Conservation (phyloP, 257 asterid species). For the Nicotiana paniculata region DNA sequence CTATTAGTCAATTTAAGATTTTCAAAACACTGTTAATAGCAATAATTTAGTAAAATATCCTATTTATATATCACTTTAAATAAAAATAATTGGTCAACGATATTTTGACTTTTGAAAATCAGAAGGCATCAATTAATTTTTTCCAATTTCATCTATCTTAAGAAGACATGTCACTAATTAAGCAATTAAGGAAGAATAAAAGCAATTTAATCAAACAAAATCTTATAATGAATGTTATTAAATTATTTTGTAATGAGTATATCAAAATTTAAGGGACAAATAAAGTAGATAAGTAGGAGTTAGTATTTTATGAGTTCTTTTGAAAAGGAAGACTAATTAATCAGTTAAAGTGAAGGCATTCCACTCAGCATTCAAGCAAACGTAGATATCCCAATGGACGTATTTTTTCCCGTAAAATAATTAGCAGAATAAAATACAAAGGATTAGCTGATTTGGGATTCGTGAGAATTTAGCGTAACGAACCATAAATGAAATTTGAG, state of each 20-base stretch:
- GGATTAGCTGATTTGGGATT: slow-evolving; percentile 52
- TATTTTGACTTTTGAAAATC: neutral
- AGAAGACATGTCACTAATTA: too few species aligned
- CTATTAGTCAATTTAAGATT: too few species aligned
- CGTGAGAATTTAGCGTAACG: slow-evolving; percentile 82
- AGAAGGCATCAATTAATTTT: neutral
- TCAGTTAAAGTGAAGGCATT: neutral
- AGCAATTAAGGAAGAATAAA: neutral
- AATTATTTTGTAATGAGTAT: too few species aligned
- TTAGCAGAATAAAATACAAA: neutral
- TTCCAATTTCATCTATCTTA: neutral
- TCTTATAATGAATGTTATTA: neutral
- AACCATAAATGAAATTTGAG: slow-evolving; percentile 40
- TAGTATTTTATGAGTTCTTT: too few species aligned
- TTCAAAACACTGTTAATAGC: too few species aligned
- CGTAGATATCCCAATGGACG: slow-evolving; percentile 27
- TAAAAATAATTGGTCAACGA: neutral
- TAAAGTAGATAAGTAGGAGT: too few species aligned
- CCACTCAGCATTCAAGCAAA: neutral
- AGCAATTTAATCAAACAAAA: neutral
- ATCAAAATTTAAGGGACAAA: too few species aligned
- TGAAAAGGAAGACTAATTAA: neutral
- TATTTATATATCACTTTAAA: neutral
- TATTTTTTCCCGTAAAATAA: neutral
- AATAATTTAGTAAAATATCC: too few species aligned